Conservation (phyloP, 176 grass and related monocot genomes). For the Chloris gayana region DNA sequence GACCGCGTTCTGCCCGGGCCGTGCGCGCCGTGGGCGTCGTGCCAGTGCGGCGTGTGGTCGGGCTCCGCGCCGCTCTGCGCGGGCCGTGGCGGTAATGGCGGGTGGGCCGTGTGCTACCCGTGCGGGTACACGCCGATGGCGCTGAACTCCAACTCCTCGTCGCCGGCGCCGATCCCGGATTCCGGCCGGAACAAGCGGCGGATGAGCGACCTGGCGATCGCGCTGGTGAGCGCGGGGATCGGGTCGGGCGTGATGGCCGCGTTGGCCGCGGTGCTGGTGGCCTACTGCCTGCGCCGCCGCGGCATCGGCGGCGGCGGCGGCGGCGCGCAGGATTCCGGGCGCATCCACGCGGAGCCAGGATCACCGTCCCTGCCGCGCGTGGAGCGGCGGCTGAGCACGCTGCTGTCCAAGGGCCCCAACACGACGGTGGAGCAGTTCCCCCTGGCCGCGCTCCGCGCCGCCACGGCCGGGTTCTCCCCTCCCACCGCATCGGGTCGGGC, state of each 20-base stretch:
- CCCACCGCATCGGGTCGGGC: slow-evolving; percentile 79
- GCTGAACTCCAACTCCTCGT: slow-evolving; percentile 40
- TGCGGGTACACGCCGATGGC: slow-evolving; percentile 41
- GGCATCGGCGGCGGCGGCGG: not conserved
- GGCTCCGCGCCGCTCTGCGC: slow-evolving; percentile 50
- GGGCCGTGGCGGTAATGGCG: not conserved
- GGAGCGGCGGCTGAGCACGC: slow-evolving; percentile 52
- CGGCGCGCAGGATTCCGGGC: slow-evolving; percentile 37
- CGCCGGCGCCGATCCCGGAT: slow-evolving; percentile 20
- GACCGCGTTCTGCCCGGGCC: slow-evolving; percentile 70
- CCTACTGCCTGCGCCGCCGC: slow-evolving; percentile 18
- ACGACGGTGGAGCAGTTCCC: slow-evolving; percentile 88
- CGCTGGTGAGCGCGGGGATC: slow-evolving; percentile 40
- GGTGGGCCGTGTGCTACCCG: slow-evolving; percentile 61
- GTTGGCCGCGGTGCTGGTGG: not conserved
- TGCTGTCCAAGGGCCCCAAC: slow-evolving; percentile 79
- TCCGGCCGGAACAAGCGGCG: not conserved
- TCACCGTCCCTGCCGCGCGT: slow-evolving; percentile 30
- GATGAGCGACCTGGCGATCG: slow-evolving; percentile 34
- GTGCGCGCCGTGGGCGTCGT: slow-evolving; percentile 50
- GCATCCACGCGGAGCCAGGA: slow-evolving; percentile 59
- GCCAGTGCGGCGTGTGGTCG: slow-evolving; percentile 72
- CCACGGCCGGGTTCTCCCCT: slow-evolving; percentile 58
- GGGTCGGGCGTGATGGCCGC: slow-evolving; percentile 32
- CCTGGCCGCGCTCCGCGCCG: slow-evolving; percentile 49